Conservation (phyloP, 805 yeast species). For the Ogataea glucozyma region DNA sequence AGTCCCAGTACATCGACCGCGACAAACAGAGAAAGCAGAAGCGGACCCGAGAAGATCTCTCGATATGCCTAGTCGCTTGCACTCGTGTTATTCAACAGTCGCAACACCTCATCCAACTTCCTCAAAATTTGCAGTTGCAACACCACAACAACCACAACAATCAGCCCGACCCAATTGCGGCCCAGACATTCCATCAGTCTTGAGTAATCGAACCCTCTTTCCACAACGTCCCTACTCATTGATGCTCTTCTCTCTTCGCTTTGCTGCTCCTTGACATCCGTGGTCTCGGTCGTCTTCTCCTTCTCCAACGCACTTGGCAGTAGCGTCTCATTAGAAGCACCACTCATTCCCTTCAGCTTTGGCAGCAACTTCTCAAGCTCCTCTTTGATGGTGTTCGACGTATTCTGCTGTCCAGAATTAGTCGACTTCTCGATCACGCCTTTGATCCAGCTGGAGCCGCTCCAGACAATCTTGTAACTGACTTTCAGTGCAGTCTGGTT, state of each 20-base stretch:
- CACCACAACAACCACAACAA: slow-evolving; percentile 10
- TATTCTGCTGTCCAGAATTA: slow-evolving; percentile 71
- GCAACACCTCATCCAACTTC: slow-evolving; percentile 7
- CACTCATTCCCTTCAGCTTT: slow-evolving; percentile 7
- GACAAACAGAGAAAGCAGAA: background rate
- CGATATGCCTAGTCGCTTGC: background rate
- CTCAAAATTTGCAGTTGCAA: slow-evolving; percentile 11
- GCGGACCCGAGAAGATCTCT: background rate
- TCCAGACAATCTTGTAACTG: slow-evolving; percentile 86
- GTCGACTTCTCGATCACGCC: slow-evolving; percentile 86
- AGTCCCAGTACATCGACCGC: no score
- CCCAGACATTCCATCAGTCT: slow-evolving; percentile 9
- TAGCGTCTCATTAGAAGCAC: background rate
- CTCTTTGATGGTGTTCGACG: slow-evolving; percentile 44
- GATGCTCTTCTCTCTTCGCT: background rate
- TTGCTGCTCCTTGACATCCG: slow-evolving; percentile 1
- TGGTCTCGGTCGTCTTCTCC: background rate
- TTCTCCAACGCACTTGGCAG: slow-evolving; percentile 2
- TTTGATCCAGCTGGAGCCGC: slow-evolving; percentile 89
- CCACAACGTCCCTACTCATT: background rate
- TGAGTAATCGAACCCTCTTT: slow-evolving; percentile 8
- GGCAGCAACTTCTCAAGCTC: slow-evolving; percentile 26
- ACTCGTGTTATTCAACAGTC: background rate
- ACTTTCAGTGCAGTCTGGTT: slow-evolving; percentile 60
- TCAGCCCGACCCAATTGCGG: slow-evolving; percentile 14